These are phyloP conservation scores for Piromyces finnis DNA, from an alignment of 192 early-diverging fungal species.

Conservation along the genomic window DNA sequence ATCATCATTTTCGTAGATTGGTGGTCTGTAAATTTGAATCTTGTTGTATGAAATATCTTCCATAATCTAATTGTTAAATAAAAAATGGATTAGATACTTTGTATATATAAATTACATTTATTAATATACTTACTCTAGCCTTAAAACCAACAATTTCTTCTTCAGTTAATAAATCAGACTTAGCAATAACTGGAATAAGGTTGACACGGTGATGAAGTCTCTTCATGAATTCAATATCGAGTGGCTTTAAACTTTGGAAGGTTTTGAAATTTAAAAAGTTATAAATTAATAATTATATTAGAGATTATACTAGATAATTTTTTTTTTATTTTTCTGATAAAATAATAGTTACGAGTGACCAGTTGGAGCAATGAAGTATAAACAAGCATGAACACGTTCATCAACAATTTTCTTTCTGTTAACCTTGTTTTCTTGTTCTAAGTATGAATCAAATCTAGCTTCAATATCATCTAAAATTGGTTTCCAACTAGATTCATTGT, in stretches of 20 bases:
- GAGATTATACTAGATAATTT: too few relatives aligned
- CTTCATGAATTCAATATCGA: slow-evolving; percentile 95
- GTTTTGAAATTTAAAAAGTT: too few relatives aligned
- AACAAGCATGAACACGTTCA: slow-evolving; percentile 82
- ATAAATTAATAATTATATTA: too few relatives aligned
- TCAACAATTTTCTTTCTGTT: slow-evolving; percentile 81
- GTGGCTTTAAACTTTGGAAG: slow-evolving; percentile 61
- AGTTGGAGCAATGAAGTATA: slow-evolving; percentile 92
- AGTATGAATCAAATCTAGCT: slow-evolving; percentile 88
- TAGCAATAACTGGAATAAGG: slow-evolving; percentile 76
- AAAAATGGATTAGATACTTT: too few relatives aligned
- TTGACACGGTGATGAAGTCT: slow-evolving; percentile 73
- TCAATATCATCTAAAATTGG: slow-evolving; percentile 96
- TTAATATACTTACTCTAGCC: slow-evolving; percentile 2
- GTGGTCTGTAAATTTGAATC: slow-evolving; percentile 73
- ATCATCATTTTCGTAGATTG: slow-evolving; percentile 67
- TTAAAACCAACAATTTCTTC: slow-evolving; percentile 37
- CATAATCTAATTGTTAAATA: slow-evolving; percentile 26
- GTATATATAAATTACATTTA: too few relatives aligned
- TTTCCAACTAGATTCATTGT: slow-evolving; percentile 94
- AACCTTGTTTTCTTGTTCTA: slow-evolving; percentile 79
- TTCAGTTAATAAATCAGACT: slow-evolving; percentile 57
- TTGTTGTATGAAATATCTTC: slow-evolving; percentile 65
- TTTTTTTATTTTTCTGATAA: too few relatives aligned
- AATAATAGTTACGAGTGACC: slow-evolving; percentile 82